Evolutionary conservation across 805 yeast genomes (phyloP), one percentile per base, ranked within the genome.

Genomic region (Priceomyces carsonii): DNA sequence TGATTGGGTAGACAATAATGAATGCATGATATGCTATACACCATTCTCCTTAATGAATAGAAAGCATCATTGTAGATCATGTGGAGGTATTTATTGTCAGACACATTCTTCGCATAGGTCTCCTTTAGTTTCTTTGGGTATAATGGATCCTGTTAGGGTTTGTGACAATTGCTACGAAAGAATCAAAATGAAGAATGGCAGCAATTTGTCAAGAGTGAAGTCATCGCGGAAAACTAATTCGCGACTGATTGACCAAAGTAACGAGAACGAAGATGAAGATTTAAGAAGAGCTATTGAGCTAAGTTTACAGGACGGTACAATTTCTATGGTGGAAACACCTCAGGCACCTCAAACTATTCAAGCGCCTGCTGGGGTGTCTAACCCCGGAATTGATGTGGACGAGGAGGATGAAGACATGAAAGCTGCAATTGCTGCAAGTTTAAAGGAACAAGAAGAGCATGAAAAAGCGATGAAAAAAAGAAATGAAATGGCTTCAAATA

Each of bases 1-100:
- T 0, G 97, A 89, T 48, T 93, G 99, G 99, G 82, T 85, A 15
- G 99, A 93, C 53, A 84, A 90, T 8, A 95, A 88, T 49, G 87
- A 87, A 3, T 93, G 99, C 60, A 90, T 93, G 97, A 79, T 87
- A 36, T 88, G 97, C 47, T 88, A 95, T 33, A 78, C 72, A 26
- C 65, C 81, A 10, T 93, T 93, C 54, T 70, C 93, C 1, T 74
- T 91, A 55, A 66, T 90, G 41, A 89, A 86, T 57, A 74, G 99
- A 53, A 89, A 91, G 57, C 99, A 93, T 59, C 99, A 93, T 61
- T 93, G 99, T 60, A 75, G 99, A 35, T 84, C 95, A 34, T 93
- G 99, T 63, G 99, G 99, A 16, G 97, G 97, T 3, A 96, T 88
- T 0, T 91, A 75, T 54, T 82, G 95, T 59, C 90, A 85, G 45